Evolutionary conservation across 108 stramenopile species (phyloP).

Genomic region (Schizochytrium sp.): DNA sequence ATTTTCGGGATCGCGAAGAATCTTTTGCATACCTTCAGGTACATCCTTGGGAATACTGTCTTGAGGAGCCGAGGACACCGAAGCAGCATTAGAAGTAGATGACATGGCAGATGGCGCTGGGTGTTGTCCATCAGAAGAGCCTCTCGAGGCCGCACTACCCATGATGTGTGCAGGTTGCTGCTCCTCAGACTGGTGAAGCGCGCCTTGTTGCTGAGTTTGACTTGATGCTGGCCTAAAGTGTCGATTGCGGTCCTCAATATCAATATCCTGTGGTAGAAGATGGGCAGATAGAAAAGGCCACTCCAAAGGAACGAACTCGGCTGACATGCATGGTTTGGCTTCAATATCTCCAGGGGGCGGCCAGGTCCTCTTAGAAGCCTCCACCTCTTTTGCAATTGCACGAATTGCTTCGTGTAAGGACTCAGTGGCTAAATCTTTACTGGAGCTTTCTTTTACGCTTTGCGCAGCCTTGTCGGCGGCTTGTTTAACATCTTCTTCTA

Average conservation of each 20-base stretch:
- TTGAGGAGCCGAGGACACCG: background rate
- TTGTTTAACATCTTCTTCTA: background rate
- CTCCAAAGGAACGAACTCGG: conserved; percentile 45
- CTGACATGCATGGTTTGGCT: background rate
- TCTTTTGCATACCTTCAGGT: conserved; percentile 25
- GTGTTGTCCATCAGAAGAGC: background rate
- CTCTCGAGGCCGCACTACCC: background rate
- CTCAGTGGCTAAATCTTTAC: background rate
- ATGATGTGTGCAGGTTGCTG: background rate
- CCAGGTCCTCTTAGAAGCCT: background rate
- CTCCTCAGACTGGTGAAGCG: background rate
- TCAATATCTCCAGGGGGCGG: conserved; percentile 2
- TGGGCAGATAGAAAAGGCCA: conserved; percentile 43
- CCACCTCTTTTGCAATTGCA: conserved; percentile 3
- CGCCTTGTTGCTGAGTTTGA: background rate
- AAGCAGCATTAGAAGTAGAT: background rate
- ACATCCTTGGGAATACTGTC: background rate
- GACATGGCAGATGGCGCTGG: background rate
- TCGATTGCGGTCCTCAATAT: conserved; percentile 8
- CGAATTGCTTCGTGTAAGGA: conserved; percentile 14
- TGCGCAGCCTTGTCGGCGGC: background rate
- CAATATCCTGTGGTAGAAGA: conserved; percentile 42
- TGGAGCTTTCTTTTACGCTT: background rate
- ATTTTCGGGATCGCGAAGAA: conserved; percentile 55
- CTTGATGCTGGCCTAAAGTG: conserved; percentile 31